Evolutionary conservation across 2,329 filamentous ascomycete species (phyloP), one percentile per base, ranked within the genome.

Genomic region (Trichoderma koningii): DNA sequence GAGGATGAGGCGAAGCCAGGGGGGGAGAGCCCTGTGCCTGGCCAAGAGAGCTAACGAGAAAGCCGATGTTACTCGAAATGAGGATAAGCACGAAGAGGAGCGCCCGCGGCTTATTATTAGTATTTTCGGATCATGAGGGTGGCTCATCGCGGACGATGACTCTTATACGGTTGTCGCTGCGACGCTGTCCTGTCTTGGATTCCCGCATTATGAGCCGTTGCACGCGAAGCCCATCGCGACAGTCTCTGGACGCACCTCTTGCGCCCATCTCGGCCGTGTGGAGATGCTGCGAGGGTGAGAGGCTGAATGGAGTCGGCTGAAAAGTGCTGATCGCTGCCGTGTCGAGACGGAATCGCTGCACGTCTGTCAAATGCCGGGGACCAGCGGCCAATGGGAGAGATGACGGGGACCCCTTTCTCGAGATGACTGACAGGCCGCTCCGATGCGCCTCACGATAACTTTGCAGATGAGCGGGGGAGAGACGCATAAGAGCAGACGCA

Each of bases 21-120:
- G 34, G 34, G 34, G 60, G 50, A 34, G 28, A 44, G 30, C 19
- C 23, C 34, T n/a, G n/a, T 59, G 50, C 50, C 48, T 63, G 60
- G 47, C 42, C 38, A 52, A 47, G 17, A 52, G 44, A 61, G 51
- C 30, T 52, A 52, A 42, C 21, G 41, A 63, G 41, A 47, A 23
- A 55, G 38, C 50, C 23, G 14, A 14, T 47, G 41, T 41, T 41
- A 47, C 48, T 34, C 23, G 47, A 53, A 28, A 60, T 60, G 23
- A 44, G 26, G 30, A 51, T 63, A 55, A 63, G 60, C 60, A 63
- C 60, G 42, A 28, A 28, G n/a, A 28, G 50, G 45, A n/a, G 60
- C 50, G 60, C 60, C 60, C 60, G 60, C 60, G 50, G 41, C 60
- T 63, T 63, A 62, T 53, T 62, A 62, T 62, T 62, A 62, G 59